Percentiles rank a stretch among this genome's conserved stretches.
These are phyloP conservation scores for Pseudogymnoascus sp. DNA, from an alignment of 2,329 filamentous ascomycete genomes.

Conservation along the genomic window DNA sequence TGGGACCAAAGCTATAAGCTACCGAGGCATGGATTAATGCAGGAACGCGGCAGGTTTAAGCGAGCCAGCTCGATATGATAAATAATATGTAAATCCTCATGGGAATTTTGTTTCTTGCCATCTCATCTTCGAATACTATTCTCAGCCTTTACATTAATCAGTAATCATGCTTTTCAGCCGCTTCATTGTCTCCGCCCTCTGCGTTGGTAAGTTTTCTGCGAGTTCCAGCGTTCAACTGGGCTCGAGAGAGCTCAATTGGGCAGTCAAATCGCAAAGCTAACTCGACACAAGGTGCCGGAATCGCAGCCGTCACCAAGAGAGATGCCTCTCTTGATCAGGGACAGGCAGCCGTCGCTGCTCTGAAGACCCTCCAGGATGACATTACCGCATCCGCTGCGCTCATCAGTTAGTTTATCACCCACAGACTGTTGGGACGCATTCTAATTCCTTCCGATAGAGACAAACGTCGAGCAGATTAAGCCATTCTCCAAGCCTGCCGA, in stretches of 20 bases:
- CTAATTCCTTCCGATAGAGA: neutral
- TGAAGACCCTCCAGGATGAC: neutral
- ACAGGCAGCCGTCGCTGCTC: neutral
- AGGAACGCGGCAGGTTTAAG: neutral
- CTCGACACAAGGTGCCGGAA: neutral
- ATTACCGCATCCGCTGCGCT: neutral
- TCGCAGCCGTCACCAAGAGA: neutral
- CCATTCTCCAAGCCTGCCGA: neutral
- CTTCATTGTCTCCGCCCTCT: neutral
- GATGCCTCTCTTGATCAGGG: neutral
- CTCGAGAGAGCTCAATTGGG: neutral
- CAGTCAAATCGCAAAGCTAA: neutral
- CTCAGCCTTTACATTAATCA: neutral
- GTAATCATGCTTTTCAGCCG: neutral
- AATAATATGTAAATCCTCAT: neutral
- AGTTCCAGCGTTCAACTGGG: neutral
- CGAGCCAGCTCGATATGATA: neutral
- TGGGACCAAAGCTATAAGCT: neutral
- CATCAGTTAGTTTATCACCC: neutral
- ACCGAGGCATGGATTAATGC: conserved; percentile 1
- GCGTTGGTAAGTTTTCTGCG: neutral
- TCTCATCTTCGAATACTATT: neutral
- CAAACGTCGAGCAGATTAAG: neutral
- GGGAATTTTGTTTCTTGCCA: neutral
- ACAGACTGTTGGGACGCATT: neutral